Evolutionary conservation across 371 early-diverging fungal genomes (phyloP), one percentile per base, ranked within the genome.

Genomic region (Rhizopus arrhizus): DNA sequence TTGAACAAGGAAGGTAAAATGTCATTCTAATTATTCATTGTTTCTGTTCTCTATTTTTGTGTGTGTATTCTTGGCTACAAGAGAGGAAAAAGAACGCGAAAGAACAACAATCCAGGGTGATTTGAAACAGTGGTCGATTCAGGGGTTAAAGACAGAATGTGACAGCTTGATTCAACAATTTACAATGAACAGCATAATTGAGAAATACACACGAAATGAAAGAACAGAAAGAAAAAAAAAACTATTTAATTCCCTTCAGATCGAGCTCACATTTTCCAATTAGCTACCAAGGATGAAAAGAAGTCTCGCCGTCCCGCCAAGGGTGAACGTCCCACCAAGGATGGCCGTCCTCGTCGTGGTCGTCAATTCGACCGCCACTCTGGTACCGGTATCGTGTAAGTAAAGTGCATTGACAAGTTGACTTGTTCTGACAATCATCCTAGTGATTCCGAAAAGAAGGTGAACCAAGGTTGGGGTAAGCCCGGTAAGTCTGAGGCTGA

Each of bases 361-460:
- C 81, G 90, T 68, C 86, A 88, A 72, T 88, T 84, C 73, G 95
- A 95, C 73, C 90, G 95, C 67, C 91, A 89, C 79, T 83, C 83
- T 64, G 90, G 82, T 63, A 86, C 88, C 47, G 92, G 87, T 65
- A 75, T 82, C 70, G 77, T 74, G 85, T 82, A 75, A 74, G 82
- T 73, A 22, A 22, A 22, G 22, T 22, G 22, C 22, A 22, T 0
- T 22, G 22, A 22, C 22, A 22, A 22, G 22, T 2, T 0, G 22
- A 22, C 22, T 0, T 68, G 12, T 13, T 52, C 45, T 53, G 92
- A 91, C 71, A 81, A 82, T 62, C 87, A 89, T 49, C 11, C 31
- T 55, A 79, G 81, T 69, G 92, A 91, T 71, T 81, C 83, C 63
- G 87, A 90, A 52, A 95, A 95, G 87, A 93, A 93, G 86, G 88